phyloP scores from a whole-genome alignment of 192 early-diverging fungal genomes.

The Coemansia sp. region DNA sequence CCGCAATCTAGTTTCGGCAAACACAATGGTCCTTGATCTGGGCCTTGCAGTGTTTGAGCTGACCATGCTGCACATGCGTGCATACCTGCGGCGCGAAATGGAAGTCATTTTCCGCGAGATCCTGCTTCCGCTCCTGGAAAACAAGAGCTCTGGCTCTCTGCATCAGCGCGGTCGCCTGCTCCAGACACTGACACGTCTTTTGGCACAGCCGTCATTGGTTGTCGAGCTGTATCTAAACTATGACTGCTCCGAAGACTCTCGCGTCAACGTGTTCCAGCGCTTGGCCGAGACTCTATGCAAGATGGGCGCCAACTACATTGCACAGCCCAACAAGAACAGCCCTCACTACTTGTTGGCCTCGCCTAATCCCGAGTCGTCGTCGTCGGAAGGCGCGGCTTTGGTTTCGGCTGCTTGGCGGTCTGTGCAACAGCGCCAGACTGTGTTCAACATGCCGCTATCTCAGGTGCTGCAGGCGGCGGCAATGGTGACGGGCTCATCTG shows the following conservation, averaged over 20 bases:
- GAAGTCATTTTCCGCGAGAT: conserved; percentile 89
- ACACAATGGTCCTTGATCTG: conserved; percentile 77
- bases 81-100: conserved; percentile 79
- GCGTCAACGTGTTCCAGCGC: conserved; percentile 88
- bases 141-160: conserved; percentile 54
- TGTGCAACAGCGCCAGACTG: conserved; percentile 42
- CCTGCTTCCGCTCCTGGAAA: conserved; percentile 84
- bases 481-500: no score
- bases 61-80: conserved; percentile 62
- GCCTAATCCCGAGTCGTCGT: conserved; percentile 10
- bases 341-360: conserved; percentile 30
- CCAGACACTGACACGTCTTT: conserved; percentile 62
- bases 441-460: conserved; percentile 21
- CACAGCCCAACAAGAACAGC: conserved; percentile 18
- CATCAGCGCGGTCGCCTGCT: conserved; percentile 72
- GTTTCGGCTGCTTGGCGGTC: conserved; percentile 35
- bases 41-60: conserved; percentile 82
- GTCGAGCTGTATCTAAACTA: conserved; percentile 96
- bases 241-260: conserved; percentile 80
- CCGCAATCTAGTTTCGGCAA: conserved; percentile 73
- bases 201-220: conserved; percentile 69
- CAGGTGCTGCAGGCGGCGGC: background rate
- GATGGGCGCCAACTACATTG: conserved; percentile 23
- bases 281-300: conserved; percentile 56
- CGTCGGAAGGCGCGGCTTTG: conserved; percentile 8